A percentile compares a stretch with the other conserved stretches of the same genome.
Evolutionary conservation across 495 filamentous ascomycete species (phyloP).

Genomic region (Daldinia vernicosa): DNA sequence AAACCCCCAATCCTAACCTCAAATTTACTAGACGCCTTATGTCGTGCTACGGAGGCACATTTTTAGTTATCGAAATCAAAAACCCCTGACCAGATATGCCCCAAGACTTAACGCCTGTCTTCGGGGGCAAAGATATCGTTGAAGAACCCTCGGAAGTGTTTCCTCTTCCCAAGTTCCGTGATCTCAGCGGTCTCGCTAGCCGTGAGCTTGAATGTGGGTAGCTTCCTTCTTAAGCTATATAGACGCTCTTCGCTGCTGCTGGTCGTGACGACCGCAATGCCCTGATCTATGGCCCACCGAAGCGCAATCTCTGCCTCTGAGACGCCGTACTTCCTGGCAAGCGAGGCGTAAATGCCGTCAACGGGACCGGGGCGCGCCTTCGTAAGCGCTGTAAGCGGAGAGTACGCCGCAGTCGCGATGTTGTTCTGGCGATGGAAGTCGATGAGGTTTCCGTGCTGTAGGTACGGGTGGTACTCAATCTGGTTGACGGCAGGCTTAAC

Average conservation of each 20-base stretch:
- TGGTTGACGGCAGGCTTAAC: constrained; percentile 79
- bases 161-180: constrained; percentile 64
- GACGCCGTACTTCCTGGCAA: constrained; percentile 84
- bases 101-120: constrained; percentile 62
- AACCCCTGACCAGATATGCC: background rate
- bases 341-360: constrained; percentile 64
- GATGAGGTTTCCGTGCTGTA: constrained; percentile 77
- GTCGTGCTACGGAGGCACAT: background rate
- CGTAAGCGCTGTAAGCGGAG: constrained; percentile 70
- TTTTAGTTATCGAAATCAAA: background rate
- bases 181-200: constrained; percentile 76
- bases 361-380: constrained; percentile 74
- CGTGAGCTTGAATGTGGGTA: constrained; percentile 74
- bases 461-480: constrained; percentile 88
- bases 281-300: constrained; percentile 84
- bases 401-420: constrained; percentile 77
- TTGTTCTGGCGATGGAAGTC: constrained; percentile 69
- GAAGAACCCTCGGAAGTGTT: constrained; percentile 78
- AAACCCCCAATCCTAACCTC: constrained; percentile 5
- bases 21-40: background rate
- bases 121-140: constrained; percentile 63
- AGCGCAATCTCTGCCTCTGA: constrained; percentile 72
- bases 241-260: constrained; percentile 76
- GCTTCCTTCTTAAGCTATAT: constrained; percentile 59
- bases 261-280: constrained; percentile 79